phyloP scores from a whole-genome alignment of 75 land plant genomes.

The Picea sitchensis region DNA sequence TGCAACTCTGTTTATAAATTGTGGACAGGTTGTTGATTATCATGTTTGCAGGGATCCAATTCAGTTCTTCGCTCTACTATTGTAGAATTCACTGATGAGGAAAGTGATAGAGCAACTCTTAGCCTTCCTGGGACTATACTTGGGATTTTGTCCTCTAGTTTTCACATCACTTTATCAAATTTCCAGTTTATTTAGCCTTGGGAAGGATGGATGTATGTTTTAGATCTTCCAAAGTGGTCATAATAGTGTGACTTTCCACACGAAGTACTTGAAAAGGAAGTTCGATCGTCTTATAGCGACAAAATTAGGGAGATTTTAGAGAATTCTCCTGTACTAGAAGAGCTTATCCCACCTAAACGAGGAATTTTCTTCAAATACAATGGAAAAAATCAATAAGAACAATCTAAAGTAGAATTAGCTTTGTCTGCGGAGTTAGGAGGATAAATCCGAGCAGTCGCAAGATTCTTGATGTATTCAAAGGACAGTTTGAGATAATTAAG shows the following conservation, averaged over 20 bases:
- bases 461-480: too few relatives aligned
- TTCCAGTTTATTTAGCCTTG: conserved; percentile 97
- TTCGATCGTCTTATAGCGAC: conserved; percentile 90
- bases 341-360: conserved; percentile 75
- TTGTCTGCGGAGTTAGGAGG: conserved; percentile 51
- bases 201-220: conserved; percentile 93
- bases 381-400: conserved; percentile 37
- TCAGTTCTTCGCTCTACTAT: conserved; percentile 54
- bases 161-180: conserved; percentile 34
- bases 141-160: conserved; percentile 22
- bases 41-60: conserved; percentile 65
- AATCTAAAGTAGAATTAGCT: conserved; percentile 35
- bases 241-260: conserved; percentile 90
- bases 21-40: conserved; percentile 53
- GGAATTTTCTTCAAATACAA: conserved; percentile 56
- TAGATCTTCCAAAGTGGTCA: conserved; percentile 89
- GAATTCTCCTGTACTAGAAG: conserved; percentile 68
- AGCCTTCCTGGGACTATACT: conserved; percentile 43
- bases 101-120: conserved; percentile 35
- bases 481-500: too few relatives aligned
- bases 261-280: conserved; percentile 89
- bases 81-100: conserved; percentile 49
- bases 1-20: too few relatives aligned
- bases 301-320: conserved; percentile 91
- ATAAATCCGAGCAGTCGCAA: too few relatives aligned